These are phyloP conservation scores for Saprolegnia diclina DNA, from an alignment of 352 stramenopile species.

Conservation along the genomic window DNA sequence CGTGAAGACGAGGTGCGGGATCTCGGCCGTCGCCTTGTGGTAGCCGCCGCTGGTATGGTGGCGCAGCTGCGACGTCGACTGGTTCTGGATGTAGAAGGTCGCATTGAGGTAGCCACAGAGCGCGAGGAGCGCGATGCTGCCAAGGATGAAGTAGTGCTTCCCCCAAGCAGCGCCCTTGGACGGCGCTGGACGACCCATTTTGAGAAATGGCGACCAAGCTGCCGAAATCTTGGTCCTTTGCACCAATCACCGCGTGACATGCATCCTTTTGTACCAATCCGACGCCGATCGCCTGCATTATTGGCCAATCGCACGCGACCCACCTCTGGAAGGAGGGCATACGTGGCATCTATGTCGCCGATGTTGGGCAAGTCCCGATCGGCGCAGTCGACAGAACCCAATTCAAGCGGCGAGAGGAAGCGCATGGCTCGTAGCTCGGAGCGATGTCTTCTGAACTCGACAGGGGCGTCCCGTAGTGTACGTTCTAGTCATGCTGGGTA, in stretches of 20 bases:
- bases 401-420: too few species aligned
- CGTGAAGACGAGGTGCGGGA: slow-evolving; percentile 51
- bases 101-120: slow-evolving; percentile 23
- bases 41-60: slow-evolving; percentile 2
- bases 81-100: slow-evolving; percentile 24
- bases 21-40: background rate
- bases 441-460: too few species aligned
- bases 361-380: background rate
- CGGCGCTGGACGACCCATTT: slow-evolving; percentile 7
- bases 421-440: too few species aligned
- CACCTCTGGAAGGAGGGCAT: background rate
- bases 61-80: background rate
- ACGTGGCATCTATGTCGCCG: background rate
- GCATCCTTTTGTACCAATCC: slow-evolving; percentile 2
- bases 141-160: slow-evolving; percentile 23
- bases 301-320: background rate
- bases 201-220: background rate
- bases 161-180: background rate
- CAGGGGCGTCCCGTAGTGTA: too few species aligned
- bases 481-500: too few species aligned
- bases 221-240: background rate
- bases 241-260: background rate
- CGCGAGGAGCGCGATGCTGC: slow-evolving; percentile 11
- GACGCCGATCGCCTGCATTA: background rate
- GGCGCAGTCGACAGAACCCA: too few species aligned